Conservation (phyloP, 257 asterid species). For the Voacanga thouarsii region DNA sequence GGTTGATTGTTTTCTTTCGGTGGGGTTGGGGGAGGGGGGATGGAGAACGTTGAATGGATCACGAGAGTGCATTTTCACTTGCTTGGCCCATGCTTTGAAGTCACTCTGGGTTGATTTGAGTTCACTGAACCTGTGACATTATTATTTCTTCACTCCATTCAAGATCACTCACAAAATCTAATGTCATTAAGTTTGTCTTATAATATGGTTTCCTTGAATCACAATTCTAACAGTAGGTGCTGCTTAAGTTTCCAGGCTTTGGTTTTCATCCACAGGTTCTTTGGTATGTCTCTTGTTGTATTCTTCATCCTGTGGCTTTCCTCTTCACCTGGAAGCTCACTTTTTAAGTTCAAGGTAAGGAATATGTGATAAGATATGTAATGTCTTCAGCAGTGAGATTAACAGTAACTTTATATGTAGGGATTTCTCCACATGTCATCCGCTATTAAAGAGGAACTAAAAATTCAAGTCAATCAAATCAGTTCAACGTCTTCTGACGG, state of each 20-base stretch:
- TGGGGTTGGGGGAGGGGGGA: too few relatives aligned
- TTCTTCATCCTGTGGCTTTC: conserved; percentile 74
- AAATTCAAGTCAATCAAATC: conserved; percentile 47
- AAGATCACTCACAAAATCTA: neutral
- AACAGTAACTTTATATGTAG: conserved; percentile 32
- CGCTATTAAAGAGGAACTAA: conserved; percentile 59
- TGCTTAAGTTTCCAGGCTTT: conserved; percentile 63
- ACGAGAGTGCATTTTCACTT: neutral
- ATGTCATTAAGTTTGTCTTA: neutral
- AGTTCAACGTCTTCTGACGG: conserved; percentile 41
- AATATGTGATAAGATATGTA: neutral
- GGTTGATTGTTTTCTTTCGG: neutral
- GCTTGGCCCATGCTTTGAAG: neutral
- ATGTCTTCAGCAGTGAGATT: neutral
- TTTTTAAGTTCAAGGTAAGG: conserved; percentile 55
- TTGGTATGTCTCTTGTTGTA: conserved; percentile 71
- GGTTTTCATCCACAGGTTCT: conserved; percentile 80
- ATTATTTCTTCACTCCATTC: neutral
- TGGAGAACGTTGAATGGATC: too few relatives aligned
- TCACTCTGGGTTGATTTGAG: neutral
- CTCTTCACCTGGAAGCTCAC: conserved; percentile 69
- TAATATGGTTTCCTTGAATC: neutral
- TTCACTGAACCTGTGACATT: neutral
- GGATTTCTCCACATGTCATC: conserved; percentile 46
- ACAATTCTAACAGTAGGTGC: conserved; percentile 18